These are phyloP conservation scores for Fusarium sp. DNA, from an alignment of 2,329 filamentous ascomycete species.

Conservation along the genomic window DNA sequence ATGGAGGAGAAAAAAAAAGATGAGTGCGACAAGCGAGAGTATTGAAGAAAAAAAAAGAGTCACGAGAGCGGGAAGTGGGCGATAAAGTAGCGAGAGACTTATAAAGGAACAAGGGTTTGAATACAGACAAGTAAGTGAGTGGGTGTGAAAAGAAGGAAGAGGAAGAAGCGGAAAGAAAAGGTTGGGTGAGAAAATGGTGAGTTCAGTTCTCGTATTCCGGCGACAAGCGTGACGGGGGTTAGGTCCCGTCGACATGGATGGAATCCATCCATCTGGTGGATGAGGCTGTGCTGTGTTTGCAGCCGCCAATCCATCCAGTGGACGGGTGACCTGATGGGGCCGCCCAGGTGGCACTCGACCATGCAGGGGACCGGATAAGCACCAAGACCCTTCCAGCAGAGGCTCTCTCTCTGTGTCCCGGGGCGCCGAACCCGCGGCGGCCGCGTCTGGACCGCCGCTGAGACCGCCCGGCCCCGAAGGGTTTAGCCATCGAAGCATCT, in stretches of 20 bases:
- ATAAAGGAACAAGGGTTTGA: conserved; percentile 34
- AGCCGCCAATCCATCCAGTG: not conserved
- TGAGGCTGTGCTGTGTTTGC: conserved; percentile 1
- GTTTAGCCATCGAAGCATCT: not conserved
- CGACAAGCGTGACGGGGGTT: conserved; percentile 7
- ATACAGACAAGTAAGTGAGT: not conserved
- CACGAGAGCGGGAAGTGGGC: conserved; percentile 24
- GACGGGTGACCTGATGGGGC: not conserved
- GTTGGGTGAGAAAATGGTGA: conserved; percentile 16
- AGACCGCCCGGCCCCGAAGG: not conserved
- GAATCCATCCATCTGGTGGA: not conserved
- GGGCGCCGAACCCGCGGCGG: not conserved
- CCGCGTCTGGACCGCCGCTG: not conserved
- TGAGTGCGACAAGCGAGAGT: conserved; percentile 27
- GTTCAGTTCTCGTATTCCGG: conserved; percentile 25
- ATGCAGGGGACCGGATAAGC: not conserved
- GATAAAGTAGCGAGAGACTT: conserved; percentile 27
- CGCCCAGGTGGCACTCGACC: not conserved
- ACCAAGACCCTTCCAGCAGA: not conserved
- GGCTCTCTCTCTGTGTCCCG: not conserved
- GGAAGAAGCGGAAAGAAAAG: conserved; percentile 15
- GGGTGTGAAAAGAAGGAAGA: not conserved
- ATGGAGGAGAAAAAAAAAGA: conserved; percentile 8
- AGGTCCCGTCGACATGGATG: not conserved
- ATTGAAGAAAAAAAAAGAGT: conserved; percentile 11